Conservation (phyloP, 2,329 filamentous ascomycete species). For the Trematosphaeria pertusa region DNA sequence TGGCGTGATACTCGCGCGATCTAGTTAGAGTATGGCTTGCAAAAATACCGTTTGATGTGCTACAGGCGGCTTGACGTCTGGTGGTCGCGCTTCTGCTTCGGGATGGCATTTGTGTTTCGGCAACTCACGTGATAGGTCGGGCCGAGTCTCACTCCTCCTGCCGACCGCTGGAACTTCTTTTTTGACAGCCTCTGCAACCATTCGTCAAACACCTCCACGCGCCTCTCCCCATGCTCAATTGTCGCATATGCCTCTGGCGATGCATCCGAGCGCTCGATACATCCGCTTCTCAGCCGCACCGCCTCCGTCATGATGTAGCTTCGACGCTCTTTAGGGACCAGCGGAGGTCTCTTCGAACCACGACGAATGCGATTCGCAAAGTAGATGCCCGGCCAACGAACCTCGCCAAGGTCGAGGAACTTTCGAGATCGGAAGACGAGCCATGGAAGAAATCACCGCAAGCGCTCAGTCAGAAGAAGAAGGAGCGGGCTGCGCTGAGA, state of each 20-base stretch:
- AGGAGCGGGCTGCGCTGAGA: conserved; percentile 27
- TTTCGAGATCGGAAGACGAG: conserved; percentile 20
- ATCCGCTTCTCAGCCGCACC: conserved; percentile 23
- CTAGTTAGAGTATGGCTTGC: background rate
- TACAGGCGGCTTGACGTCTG: conserved; percentile 6
- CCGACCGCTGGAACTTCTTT: conserved; percentile 25
- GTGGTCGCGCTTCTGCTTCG: conserved; percentile 7
- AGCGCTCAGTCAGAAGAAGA: conserved; percentile 31
- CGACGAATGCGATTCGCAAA: conserved; percentile 10
- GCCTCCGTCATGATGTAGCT: conserved; percentile 30
- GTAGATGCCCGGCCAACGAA: conserved; percentile 7
- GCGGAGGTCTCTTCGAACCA: conserved; percentile 25
- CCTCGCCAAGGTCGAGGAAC: conserved; percentile 16
- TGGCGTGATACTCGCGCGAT: conserved; percentile 14
- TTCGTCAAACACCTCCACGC: conserved; percentile 14
- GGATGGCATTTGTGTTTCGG: conserved; percentile 9
- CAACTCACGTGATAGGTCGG: conserved; percentile 19
- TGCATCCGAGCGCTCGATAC: conserved; percentile 51
- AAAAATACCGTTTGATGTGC: background rate
- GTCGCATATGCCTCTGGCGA: conserved; percentile 53
- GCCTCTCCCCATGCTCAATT: conserved; percentile 51
- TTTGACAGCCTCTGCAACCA: conserved; percentile 10
- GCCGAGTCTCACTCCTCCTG: conserved; percentile 19
- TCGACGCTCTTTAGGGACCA: conserved; percentile 22
- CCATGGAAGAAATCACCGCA: conserved; percentile 36